Evolutionary conservation across 805 yeast species (phyloP).

Genomic region (Lipomyces lipofer): DNA sequence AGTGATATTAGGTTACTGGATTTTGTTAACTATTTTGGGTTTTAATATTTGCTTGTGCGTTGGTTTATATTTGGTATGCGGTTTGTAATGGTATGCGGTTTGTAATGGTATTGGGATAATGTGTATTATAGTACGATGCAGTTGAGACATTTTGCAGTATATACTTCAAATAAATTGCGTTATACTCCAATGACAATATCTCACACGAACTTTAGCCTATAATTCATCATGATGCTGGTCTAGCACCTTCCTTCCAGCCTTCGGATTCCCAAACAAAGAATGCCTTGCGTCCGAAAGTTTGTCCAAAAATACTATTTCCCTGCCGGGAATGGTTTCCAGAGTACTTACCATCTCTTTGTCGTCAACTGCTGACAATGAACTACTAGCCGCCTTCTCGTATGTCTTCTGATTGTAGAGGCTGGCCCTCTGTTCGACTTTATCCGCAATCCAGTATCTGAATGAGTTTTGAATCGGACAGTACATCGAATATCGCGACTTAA

Average conservation of each 20-base stretch:
- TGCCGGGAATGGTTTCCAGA: conserved; percentile 21
- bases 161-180: no score
- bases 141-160: no score
- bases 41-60: no score
- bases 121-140: no score
- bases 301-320: conserved; percentile 44
- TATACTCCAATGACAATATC: no score
- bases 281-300: conserved; percentile 56
- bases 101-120: no score
- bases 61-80: no score
- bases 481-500: conserved; percentile 28
- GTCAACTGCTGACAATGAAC: conserved; percentile 13
- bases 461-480: conserved; percentile 40
- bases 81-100: no score
- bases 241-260: conserved; percentile 61
- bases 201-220: no score
- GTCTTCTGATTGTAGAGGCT: neutral
- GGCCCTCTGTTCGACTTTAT: conserved; percentile 39
- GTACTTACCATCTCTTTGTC: conserved; percentile 31
- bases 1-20: no score
- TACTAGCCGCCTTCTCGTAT: neutral
- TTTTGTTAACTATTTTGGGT: no score
- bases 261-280: conserved; percentile 72
- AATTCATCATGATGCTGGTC: conserved; percentile 42
- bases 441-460: conserved; percentile 66